These are phyloP conservation scores for Saprolegnia parasitica DNA, from an alignment of 352 stramenopile genomes.

Conservation along the genomic window DNA sequence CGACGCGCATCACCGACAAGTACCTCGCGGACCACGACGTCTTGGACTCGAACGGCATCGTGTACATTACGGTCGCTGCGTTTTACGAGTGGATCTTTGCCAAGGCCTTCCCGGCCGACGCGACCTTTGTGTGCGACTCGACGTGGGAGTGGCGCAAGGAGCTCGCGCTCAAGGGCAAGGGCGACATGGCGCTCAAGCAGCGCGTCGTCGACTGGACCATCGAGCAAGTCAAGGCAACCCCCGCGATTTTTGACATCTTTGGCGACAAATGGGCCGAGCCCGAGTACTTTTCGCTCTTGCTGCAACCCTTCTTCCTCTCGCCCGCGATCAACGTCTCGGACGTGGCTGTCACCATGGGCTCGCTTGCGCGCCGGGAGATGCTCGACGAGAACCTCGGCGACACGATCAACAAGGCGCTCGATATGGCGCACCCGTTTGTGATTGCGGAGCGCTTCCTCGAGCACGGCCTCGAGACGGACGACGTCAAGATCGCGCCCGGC, in stretches of 20 bases:
- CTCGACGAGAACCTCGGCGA: not conserved
- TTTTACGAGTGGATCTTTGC: conserved; percentile 30
- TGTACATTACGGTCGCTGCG: conserved; percentile 14
- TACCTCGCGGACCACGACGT: not conserved
- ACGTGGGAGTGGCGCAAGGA: conserved; percentile 28
- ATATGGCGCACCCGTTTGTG: conserved; percentile 26
- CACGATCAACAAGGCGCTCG: conserved; percentile 19
- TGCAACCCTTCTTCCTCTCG: conserved; percentile 27
- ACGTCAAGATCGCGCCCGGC: conserved; percentile 13
- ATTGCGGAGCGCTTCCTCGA: conserved; percentile 10
- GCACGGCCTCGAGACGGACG: not conserved
- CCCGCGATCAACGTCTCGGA: conserved; percentile 26
- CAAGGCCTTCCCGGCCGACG: not conserved
- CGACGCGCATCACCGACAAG: conserved; percentile 2
- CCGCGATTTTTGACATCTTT: conserved; percentile 6
- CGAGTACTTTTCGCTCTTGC: conserved; percentile 25
- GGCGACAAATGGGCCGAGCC: conserved; percentile 13
- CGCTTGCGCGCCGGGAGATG: not conserved
- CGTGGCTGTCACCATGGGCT: conserved; percentile 11
- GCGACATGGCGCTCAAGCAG: conserved; percentile 19
- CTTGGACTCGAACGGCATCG: conserved; percentile 5
- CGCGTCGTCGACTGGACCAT: conserved; percentile 15
- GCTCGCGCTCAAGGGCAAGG: conserved; percentile 23
- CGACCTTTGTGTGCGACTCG: conserved; percentile 10
- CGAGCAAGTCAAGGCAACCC: conserved; percentile 13